A percentile compares a stretch with the other conserved stretches of the same genome.
Conservation (phyloP, 495 filamentous ascomycete genomes). For the Trichoderma asperelloides region DNA sequence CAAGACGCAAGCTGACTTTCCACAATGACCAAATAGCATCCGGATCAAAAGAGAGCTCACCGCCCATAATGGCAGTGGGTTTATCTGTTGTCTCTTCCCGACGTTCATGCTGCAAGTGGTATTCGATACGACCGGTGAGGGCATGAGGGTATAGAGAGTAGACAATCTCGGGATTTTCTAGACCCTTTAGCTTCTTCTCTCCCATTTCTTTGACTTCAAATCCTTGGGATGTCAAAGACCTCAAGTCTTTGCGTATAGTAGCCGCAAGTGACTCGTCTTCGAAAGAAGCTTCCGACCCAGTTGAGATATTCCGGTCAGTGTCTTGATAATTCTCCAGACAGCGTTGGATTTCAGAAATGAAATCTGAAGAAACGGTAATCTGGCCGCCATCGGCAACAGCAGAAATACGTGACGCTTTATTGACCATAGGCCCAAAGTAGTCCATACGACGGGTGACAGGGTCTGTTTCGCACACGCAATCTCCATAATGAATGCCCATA, state of each 20-base stretch:
- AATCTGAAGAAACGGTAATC: conserved; percentile 92
- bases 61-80: conserved; percentile 32
- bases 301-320: conserved; percentile 57
- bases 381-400: conserved; percentile 94
- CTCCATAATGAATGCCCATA: conserved; percentile 95
- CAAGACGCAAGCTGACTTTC: conserved; percentile 79
- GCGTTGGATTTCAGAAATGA: conserved; percentile 89
- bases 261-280: conserved; percentile 62
- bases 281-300: conserved; percentile 56
- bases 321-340: conserved; percentile 80
- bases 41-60: conserved; percentile 62
- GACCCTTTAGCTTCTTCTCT: conserved; percentile 84
- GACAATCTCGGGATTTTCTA: conserved; percentile 94
- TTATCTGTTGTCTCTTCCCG: conserved; percentile 29
- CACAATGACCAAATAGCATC: conserved; percentile 83
- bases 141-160: conserved; percentile 88
- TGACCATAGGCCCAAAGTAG: conserved; percentile 99
- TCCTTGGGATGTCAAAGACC: conserved; percentile 79
- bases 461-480: conserved; percentile 88
- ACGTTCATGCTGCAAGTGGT: conserved; percentile 47
- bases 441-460: conserved; percentile 97
- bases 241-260: conserved; percentile 78
- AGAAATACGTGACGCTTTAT: conserved; percentile 87
- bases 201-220: conserved; percentile 97
- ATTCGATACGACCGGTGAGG: conserved; percentile 66